Evolutionary conservation across 129 eudicot species (phyloP), one percentile per base, ranked within the genome.

Genomic region (Dittrichia graveolens): DNA sequence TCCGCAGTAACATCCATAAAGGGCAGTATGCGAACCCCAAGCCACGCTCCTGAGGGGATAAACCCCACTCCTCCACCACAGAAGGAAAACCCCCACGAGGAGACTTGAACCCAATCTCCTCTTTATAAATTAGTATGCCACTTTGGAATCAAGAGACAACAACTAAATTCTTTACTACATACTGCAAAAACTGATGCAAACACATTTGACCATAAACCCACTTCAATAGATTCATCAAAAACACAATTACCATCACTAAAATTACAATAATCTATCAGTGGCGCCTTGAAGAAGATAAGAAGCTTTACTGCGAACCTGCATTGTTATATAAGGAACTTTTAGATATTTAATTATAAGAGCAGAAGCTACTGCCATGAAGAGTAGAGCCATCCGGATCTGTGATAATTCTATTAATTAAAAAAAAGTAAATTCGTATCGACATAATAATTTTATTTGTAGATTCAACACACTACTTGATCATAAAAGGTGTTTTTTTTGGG

Each of bases 271-370:
- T 79, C 73, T 77, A 49, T 64, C 81, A 13, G 49, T 47, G 39
- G 79, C 67, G 65, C 85, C 86, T 80, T 92, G 96, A 48, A 92
- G 85, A 65, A 92, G 86, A 83, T 85, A 92, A 9, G 95, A 87
- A 70, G 98, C 98, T 76, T 87, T 89, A 73, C 91, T 87, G 34
- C 98, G 89, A 43, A 89, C 87, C 98, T 92, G 89, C 84, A 80
- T 37, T 31, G 57, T 49, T 8, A 24, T 14, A 61, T 61, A 61
- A 3, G 4, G 34, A 12, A 4, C 8, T 37, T 59, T 35, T 3
- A 35, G 4, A 60, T 35, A 34, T 11, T 58, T 12, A 60, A 2
- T 19, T 54, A 54, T 54, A 54, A 16, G 15, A 54, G 19, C 60
- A 54, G 4, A 24, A 24, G 31, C 31, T 24, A 24, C 31, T 2